Evolutionary conservation across 2,329 filamentous ascomycete species (phyloP).

Genomic region (Daldinia eschscholtzii): DNA sequence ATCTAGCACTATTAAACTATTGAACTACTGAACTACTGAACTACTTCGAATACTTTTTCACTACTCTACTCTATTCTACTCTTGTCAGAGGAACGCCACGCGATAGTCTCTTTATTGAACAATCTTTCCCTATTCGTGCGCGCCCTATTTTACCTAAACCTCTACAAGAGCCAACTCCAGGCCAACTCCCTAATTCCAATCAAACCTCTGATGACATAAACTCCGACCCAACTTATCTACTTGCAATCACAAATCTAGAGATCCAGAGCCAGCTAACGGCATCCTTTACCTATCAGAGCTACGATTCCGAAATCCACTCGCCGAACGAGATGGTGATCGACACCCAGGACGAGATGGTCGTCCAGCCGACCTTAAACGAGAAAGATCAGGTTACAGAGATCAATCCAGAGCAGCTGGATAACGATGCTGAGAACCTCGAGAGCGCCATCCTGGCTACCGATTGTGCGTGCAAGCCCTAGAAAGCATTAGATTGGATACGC

Average conservation of each 20-base stretch:
- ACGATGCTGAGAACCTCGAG: slow-evolving; percentile 62
- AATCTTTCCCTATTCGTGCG: slow-evolving; percentile 27
- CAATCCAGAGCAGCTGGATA: slow-evolving; percentile 65
- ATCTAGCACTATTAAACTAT: background rate
- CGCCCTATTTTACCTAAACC: slow-evolving; percentile 20
- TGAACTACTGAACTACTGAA: slow-evolving; percentile 9
- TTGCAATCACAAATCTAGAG: slow-evolving; percentile 8
- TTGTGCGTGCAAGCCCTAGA: slow-evolving; percentile 57
- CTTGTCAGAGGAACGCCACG: slow-evolving; percentile 33
- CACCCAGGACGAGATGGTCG: slow-evolving; percentile 66
- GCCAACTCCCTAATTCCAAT: slow-evolving; percentile 16
- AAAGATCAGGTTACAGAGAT: slow-evolving; percentile 67
- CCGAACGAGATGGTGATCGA: slow-evolving; percentile 70
- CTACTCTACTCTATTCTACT: background rate
- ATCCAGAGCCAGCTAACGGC: slow-evolving; percentile 30
- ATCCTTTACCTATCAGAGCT: slow-evolving; percentile 57
- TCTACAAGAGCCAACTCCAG: slow-evolving; percentile 1
- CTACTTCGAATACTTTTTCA: background rate
- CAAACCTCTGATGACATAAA: slow-evolving; percentile 15
- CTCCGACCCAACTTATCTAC: slow-evolving; percentile 21
- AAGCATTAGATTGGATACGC: slow-evolving; percentile 9
- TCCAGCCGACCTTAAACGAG: slow-evolving; percentile 60
- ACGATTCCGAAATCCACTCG: slow-evolving; percentile 64
- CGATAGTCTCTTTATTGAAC: slow-evolving; percentile 38
- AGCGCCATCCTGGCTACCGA: slow-evolving; percentile 65